Evolutionary conservation across 2,329 filamentous ascomycete genomes (phyloP).

Genomic region (Nigrospora osmanthi): DNA sequence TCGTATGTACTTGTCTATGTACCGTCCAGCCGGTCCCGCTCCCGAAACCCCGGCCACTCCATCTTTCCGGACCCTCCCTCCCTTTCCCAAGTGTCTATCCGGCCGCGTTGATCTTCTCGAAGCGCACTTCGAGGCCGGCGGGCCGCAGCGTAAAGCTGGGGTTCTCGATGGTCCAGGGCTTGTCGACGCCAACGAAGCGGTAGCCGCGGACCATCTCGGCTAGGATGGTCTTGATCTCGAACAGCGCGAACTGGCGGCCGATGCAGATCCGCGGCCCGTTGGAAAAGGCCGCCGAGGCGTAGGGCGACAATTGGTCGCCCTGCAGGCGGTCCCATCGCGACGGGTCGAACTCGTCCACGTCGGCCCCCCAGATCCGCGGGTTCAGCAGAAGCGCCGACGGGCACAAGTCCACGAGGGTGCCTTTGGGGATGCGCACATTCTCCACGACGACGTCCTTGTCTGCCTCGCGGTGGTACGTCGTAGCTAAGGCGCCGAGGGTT

Average conservation of each 20-base stretch:
- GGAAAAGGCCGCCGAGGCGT: slow-evolving; percentile 8
- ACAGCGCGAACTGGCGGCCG: slow-evolving; percentile 14
- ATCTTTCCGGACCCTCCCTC: too few species aligned
- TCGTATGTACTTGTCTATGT: too few species aligned
- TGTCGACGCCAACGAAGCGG: slow-evolving; percentile 3
- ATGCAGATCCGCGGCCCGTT: slow-evolving; percentile 18
- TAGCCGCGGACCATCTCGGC: slow-evolving; percentile 10
- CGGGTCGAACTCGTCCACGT: slow-evolving; percentile 13
- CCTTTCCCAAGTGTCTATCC: too few species aligned
- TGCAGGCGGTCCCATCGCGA: slow-evolving; percentile 11
- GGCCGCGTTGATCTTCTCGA: background rate
- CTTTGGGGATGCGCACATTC: slow-evolving; percentile 14
- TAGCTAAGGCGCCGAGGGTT: background rate
- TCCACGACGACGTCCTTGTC: slow-evolving; percentile 10
- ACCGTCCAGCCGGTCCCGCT: too few species aligned
- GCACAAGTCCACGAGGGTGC: slow-evolving; percentile 11
- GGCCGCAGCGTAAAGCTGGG: slow-evolving; percentile 4
- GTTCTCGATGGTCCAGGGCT: slow-evolving; percentile 1
- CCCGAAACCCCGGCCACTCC: too few species aligned
- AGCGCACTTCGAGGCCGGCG: background rate
- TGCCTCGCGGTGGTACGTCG: slow-evolving; percentile 6
- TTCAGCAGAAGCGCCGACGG: slow-evolving; percentile 11
- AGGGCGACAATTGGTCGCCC: slow-evolving; percentile 5
- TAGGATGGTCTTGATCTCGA: slow-evolving; percentile 17
- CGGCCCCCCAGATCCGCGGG: slow-evolving; percentile 15